These are phyloP conservation scores for Toxoplasma gondii DNA, from an alignment of 169 alveolate genomes.

Conservation along the genomic window DNA sequence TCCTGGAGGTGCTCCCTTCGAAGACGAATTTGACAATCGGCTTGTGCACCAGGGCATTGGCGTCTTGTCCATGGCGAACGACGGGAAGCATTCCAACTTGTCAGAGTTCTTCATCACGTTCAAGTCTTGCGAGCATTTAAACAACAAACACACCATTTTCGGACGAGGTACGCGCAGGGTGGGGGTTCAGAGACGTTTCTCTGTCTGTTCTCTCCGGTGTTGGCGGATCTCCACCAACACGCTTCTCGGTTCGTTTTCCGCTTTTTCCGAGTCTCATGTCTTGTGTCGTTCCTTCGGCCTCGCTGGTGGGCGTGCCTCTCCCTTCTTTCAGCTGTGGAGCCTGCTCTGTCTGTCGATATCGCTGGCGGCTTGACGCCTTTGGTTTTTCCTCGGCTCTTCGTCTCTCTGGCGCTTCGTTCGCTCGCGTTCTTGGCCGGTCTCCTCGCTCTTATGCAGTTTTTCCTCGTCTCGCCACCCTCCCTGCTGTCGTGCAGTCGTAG, in stretches of 20 bases:
- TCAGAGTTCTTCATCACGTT: conserved; percentile 68
- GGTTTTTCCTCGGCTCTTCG: too few relatives aligned
- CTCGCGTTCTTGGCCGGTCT: too few relatives aligned
- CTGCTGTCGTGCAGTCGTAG: conserved; percentile 52
- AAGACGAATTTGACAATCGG: conserved; percentile 35
- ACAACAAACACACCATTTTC: conserved; percentile 66
- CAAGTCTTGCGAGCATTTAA: conserved; percentile 49
- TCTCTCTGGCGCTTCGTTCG: too few relatives aligned
- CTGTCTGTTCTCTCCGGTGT: not conserved
- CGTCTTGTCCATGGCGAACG: conserved; percentile 56
- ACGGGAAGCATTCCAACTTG: conserved; percentile 8
- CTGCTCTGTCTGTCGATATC: too few relatives aligned
- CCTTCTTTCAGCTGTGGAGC: not conserved
- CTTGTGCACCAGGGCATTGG: conserved; percentile 59
- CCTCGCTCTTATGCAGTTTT: too few relatives aligned
- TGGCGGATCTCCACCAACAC: too few relatives aligned
- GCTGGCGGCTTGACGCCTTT: too few relatives aligned
- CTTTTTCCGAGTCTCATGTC: not conserved
- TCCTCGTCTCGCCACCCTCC: not conserved
- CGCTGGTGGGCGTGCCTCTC: not conserved
- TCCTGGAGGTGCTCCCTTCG: conserved; percentile 51
- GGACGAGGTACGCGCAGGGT: conserved; percentile 69
- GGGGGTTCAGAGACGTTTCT: too few relatives aligned
- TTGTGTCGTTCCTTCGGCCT: not conserved
- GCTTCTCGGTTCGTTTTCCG: not conserved